Conservation (phyloP, 1,284 basidiomycete species). For the Cerrena zonata region DNA sequence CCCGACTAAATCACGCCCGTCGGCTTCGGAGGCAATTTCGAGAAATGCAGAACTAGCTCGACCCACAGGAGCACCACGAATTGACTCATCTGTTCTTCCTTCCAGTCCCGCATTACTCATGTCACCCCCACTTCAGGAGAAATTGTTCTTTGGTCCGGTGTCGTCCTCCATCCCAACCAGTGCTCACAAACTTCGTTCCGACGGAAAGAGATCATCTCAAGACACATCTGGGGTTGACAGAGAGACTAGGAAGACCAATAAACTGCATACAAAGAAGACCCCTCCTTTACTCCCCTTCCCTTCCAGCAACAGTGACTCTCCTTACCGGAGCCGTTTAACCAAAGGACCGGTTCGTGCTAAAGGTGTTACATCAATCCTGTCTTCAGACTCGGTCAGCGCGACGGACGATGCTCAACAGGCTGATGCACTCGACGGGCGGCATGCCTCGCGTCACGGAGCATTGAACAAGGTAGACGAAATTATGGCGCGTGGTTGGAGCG, state of each 20-base stretch:
- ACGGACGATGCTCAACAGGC: conserved; percentile 11
- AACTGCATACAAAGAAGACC: conserved; percentile 18
- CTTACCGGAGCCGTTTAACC: conserved; percentile 20
- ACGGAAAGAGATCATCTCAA: too few relatives aligned
- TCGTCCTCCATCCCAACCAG: background rate
- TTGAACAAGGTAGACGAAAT: conserved; percentile 30
- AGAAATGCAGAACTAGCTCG: background rate
- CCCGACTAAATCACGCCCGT: background rate
- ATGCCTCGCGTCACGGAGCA: conserved; percentile 23
- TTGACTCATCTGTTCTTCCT: conserved; percentile 27
- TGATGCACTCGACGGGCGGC: conserved; percentile 13
- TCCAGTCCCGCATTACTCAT: conserved; percentile 28
- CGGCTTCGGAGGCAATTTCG: background rate
- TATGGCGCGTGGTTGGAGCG: conserved; percentile 27
- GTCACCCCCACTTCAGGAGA: conserved; percentile 30
- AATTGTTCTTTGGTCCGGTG: conserved; percentile 28
- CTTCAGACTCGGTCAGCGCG: conserved; percentile 1
- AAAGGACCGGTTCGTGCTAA: conserved; percentile 12
- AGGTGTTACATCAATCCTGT: conserved; percentile 2
- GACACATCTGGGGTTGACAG: background rate
- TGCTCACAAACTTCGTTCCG: background rate
- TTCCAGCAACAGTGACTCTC: conserved; percentile 15
- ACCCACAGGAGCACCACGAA: conserved; percentile 8
- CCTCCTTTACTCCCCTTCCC: conserved; percentile 25
- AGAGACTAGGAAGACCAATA: conserved; percentile 10